Conservation (phyloP, 108 stramenopile genomes). For the Stephanodiscus triporus region DNA sequence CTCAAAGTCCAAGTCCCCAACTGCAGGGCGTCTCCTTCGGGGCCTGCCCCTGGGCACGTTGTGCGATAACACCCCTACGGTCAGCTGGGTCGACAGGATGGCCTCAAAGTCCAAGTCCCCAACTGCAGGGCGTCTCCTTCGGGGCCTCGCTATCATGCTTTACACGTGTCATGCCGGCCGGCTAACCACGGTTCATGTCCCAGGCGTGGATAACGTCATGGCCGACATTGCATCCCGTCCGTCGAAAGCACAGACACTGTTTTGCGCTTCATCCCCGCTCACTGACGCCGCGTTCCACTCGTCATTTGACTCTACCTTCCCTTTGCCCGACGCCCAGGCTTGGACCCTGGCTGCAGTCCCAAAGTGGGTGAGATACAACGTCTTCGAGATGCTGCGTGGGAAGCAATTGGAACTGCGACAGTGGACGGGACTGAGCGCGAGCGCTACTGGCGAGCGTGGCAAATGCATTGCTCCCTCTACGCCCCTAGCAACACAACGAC, state of each 20-base stretch:
- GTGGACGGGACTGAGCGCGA: neutral
- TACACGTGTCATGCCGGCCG: too few relatives aligned
- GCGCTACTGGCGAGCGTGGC: neutral
- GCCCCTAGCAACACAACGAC: neutral
- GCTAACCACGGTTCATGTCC: neutral
- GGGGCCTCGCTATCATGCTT: too few relatives aligned
- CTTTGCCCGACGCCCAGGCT: neutral
- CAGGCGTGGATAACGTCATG: neutral
- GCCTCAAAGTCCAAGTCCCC: too few relatives aligned
- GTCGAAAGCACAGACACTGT: neutral
- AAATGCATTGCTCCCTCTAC: neutral
- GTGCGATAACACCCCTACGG: too few relatives aligned
- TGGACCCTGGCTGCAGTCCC: neutral
- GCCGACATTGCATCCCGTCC: neutral
- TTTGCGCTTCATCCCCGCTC: neutral
- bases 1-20: too few relatives aligned
- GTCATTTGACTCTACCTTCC: neutral
- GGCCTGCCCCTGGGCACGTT: too few relatives aligned
- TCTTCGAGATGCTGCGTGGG: constrained; percentile 5
- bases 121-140: too few relatives aligned
- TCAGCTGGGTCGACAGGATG: too few relatives aligned
- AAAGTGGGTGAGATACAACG: neutral
- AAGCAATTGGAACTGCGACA: neutral
- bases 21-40: too few relatives aligned
- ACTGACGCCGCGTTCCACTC: neutral